phyloP scores from a whole-genome alignment of 495 filamentous ascomycete species.

The Halenospora varia region DNA sequence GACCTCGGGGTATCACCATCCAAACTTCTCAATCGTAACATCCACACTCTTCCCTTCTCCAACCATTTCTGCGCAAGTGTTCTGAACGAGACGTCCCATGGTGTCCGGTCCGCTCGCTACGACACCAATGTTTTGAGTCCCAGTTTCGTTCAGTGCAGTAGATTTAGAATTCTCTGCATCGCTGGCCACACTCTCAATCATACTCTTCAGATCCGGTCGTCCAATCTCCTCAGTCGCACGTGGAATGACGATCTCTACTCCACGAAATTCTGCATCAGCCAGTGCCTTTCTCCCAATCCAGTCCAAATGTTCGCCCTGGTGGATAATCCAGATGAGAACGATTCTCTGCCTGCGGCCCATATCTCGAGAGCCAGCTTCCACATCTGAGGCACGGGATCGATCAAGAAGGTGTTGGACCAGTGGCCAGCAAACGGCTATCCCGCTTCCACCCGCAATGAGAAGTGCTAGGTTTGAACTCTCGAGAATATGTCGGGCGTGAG shows the following conservation, averaged over 20 bases:
- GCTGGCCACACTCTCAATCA: conserved; percentile 31
- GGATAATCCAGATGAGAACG: conserved; percentile 55
- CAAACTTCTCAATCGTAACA: conserved; percentile 46
- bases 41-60: conserved; percentile 34
- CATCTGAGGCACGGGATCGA: not conserved
- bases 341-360: conserved; percentile 32
- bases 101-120: conserved; percentile 53
- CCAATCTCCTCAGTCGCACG: conserved; percentile 46
- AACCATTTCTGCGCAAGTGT: conserved; percentile 44
- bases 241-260: conserved; percentile 46
- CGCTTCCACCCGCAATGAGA: conserved; percentile 57
- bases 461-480: conserved; percentile 38
- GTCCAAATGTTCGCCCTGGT: conserved; percentile 40
- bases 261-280: conserved; percentile 37
- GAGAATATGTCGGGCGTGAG: conserved; percentile 38
- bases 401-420: conserved; percentile 39
- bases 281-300: conserved; percentile 48
- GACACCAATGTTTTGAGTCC: conserved; percentile 40
- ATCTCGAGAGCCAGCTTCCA: conserved; percentile 11
- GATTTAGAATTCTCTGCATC: conserved; percentile 22
- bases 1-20: conserved; percentile 38
- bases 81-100: conserved; percentile 47
- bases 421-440: conserved; percentile 57
- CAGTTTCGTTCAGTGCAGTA: no score
- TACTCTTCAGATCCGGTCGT: conserved; percentile 42